Conservation (phyloP, 2,329 filamentous ascomycete genomes). For the Cordyceps javanica region DNA sequence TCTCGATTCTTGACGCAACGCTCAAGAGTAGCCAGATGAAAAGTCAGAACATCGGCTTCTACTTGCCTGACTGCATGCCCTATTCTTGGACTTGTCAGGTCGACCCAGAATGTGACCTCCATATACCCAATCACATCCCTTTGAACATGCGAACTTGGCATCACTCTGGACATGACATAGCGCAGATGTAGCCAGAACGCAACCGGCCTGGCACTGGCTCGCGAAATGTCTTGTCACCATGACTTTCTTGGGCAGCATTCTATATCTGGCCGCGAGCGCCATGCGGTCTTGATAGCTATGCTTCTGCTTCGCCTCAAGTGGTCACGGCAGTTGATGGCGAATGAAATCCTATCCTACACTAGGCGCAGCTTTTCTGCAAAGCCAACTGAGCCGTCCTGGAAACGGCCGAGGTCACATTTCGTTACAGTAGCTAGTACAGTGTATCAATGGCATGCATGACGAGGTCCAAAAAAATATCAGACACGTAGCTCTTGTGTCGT, state of each 20-base stretch:
- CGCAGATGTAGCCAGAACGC: neutral
- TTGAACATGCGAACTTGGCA: neutral
- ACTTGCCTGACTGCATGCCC: neutral
- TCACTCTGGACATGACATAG: neutral
- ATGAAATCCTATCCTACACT: neutral
- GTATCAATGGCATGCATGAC: neutral
- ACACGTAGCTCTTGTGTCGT: neutral
- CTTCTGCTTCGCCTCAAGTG: neutral
- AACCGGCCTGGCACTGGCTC: neutral
- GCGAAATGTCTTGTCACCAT: neutral
- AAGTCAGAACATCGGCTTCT: neutral
- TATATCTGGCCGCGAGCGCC: neutral
- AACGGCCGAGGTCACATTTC: neutral
- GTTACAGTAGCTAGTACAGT: slow-evolving; percentile 3
- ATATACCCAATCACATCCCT: neutral
- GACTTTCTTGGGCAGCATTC: neutral
- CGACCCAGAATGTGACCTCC: neutral
- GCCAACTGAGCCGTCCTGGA: neutral
- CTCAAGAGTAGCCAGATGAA: neutral
- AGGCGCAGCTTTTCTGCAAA: neutral
- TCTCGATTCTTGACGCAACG: neutral
- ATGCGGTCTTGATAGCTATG: neutral
- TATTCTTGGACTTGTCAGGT: neutral
- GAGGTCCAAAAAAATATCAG: neutral
- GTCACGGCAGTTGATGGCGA: neutral